Conservation (phyloP, 306 rosid species). For the Vigna unguiculata region DNA sequence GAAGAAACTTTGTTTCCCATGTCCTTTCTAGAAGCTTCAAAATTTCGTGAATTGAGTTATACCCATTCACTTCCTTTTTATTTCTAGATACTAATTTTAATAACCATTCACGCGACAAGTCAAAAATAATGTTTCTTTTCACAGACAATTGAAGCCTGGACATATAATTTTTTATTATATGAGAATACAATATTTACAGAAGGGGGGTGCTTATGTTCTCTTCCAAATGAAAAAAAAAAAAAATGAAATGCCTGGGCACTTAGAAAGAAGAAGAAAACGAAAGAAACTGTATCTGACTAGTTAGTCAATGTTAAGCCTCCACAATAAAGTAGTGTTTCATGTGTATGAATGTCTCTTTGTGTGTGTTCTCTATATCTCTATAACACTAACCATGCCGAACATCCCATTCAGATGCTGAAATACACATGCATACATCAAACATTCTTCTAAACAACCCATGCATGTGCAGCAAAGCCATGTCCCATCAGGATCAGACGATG, state of each 20-base stretch:
- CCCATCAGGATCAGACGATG: slow-evolving; percentile 19
- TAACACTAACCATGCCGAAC: slow-evolving; percentile 10
- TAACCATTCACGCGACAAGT: too few species aligned
- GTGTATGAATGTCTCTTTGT: slow-evolving; percentile 12
- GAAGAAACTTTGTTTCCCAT: too few species aligned
- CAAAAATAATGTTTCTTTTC: not conserved
- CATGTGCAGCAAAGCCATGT: slow-evolving; percentile 39
- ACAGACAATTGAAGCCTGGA: not conserved
- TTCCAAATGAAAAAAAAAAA: slow-evolving; percentile 30
- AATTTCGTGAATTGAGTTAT: too few species aligned
- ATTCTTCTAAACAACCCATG: slow-evolving; percentile 18
- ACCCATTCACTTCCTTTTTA: too few species aligned
- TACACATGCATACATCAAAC: slow-evolving; percentile 12
- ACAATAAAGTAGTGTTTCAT: slow-evolving; percentile 13
- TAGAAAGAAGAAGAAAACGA: not conserved
- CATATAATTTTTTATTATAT: not conserved
- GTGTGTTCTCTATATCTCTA: slow-evolving; percentile 28
- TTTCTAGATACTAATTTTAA: not conserved
- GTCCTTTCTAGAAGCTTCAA: too few species aligned
- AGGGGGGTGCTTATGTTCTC: slow-evolving; percentile 28
- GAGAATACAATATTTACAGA: slow-evolving; percentile 45
- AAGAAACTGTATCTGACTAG: slow-evolving; percentile 35
- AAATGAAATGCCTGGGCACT: slow-evolving; percentile 15
- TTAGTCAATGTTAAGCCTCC: slow-evolving; percentile 43
- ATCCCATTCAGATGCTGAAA: slow-evolving; percentile 29